These are phyloP conservation scores for Lepraria neglecta DNA, from an alignment of 495 filamentous ascomycete species.

Conservation along the genomic window DNA sequence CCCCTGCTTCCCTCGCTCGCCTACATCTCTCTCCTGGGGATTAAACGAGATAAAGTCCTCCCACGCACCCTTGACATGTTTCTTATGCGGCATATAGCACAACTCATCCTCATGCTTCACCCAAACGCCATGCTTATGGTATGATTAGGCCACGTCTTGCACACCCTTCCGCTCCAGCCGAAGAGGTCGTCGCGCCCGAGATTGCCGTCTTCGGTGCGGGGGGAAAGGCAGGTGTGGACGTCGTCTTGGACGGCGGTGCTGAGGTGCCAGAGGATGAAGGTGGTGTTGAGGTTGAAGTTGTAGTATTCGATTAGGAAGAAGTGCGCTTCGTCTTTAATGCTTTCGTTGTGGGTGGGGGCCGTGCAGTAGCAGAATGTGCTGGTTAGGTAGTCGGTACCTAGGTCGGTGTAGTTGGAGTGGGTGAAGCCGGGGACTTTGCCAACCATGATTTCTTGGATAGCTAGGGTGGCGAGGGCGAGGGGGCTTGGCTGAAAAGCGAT, in stretches of 20 bases:
- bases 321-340: neutral
- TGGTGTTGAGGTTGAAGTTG: constrained; percentile 2
- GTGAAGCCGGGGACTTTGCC: neutral
- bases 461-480: neutral
- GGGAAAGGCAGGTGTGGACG: neutral
- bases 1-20: neutral
- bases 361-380: constrained; percentile 17
- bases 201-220: neutral
- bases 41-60: neutral
- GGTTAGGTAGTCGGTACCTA: neutral
- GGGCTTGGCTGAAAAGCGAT: neutral
- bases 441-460: neutral
- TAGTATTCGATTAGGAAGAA: constrained; percentile 17
- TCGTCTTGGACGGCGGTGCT: neutral
- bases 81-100: neutral
- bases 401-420: neutral
- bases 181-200: neutral
- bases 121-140: accelerated
- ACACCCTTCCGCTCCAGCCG: neutral
- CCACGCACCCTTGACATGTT: no score
- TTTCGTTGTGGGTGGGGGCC: neutral
- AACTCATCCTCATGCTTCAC: neutral
- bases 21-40: neutral
- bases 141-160: neutral
- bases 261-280: neutral